phyloP scores from a whole-genome alignment of 73 alveolate species.

The Tetrahymena thermophila region DNA sequence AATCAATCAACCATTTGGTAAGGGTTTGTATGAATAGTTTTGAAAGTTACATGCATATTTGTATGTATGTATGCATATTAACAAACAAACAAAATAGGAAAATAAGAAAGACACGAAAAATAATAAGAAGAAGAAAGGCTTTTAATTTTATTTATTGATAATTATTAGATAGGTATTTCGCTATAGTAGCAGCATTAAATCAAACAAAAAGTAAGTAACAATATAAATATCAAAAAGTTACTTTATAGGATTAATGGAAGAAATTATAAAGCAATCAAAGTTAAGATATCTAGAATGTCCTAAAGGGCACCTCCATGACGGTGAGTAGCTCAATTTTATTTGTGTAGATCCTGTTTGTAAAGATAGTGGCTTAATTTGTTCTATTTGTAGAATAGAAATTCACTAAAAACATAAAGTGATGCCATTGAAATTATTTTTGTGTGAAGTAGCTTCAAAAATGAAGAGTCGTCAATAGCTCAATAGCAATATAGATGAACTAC shows the following conservation, averaged over 20 bases:
- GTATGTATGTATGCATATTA: background rate
- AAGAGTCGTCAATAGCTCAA: background rate
- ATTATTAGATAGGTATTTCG: background rate
- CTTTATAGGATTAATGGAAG: slow-evolving; percentile 9
- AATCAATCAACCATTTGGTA: background rate
- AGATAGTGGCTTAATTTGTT: slow-evolving; percentile 37
- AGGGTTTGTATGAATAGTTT: background rate
- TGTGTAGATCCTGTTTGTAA: slow-evolving; percentile 36
- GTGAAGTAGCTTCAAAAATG: slow-evolving; percentile 21
- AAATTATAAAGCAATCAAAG: slow-evolving; percentile 21
- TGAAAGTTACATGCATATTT: background rate
- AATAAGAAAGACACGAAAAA: background rate
- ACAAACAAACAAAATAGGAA: background rate
- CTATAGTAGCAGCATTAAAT: background rate
- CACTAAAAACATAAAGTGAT: slow-evolving; percentile 36
- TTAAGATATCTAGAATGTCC: slow-evolving; percentile 23
- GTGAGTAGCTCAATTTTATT: slow-evolving; percentile 37
- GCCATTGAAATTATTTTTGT: slow-evolving; percentile 36
- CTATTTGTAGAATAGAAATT: slow-evolving; percentile 37
- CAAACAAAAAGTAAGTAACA: background rate
- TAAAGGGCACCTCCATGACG: slow-evolving; percentile 38
- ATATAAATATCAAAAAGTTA: background rate
- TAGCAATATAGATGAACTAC: background rate
- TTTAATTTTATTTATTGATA: background rate
- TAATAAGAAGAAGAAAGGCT: background rate